Base-by-base conservation (phyloP, 2,329 filamentous ascomycete genomes). In the Aureobasidium namibiae region DNA sequence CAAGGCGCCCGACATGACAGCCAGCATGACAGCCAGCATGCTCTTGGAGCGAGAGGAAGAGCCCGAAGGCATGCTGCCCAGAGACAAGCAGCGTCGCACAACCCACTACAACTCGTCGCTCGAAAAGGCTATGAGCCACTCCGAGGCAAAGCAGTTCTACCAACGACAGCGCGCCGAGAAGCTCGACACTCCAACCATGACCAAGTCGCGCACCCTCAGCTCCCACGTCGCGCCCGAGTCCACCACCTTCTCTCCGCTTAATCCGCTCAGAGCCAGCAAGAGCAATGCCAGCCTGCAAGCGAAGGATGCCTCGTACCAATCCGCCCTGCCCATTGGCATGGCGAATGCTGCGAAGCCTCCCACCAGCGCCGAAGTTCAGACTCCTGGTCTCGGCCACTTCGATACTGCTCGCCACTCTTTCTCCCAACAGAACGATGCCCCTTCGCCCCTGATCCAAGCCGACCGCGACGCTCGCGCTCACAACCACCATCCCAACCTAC, bases 91-190 rank as follows among this genome's bases (percentile, higher is more conserved):
- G 69, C 75, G 79, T 60, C 87, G 86, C 70, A 96, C 91, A 9
- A 89, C 92, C 21, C 95, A 91, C 70, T 96, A 95, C 75, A 92
- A 96, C 73, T 90, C 92, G 68, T 87, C 92, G 56, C 89, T 90
- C 56, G 94, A 99, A 74, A 95, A 94, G 68, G 89, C 92, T 69
- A 88, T 96, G 85, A 95, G 88, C 68, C 91, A 96, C 72, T 87
- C 89, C 26, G 94, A 99, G 71, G 90, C 92, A 61, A 97, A 96
- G 74, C 82, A 96, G 63, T 95, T 97, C 76, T 99, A 96, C 73
- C 92, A 96, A 75, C 82, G 89, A 65, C 91, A 90, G 73, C 89
- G 91, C 72, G 78, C 86, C 60, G 87, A 87, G 63, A 78, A 75
- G 41, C 68, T 77, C 63, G 68, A 69, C 68, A 76, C 72, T 56